Evolutionary conservation across 2,329 filamentous ascomycete species (phyloP).

Genomic region (Talaromyces sp.): DNA sequence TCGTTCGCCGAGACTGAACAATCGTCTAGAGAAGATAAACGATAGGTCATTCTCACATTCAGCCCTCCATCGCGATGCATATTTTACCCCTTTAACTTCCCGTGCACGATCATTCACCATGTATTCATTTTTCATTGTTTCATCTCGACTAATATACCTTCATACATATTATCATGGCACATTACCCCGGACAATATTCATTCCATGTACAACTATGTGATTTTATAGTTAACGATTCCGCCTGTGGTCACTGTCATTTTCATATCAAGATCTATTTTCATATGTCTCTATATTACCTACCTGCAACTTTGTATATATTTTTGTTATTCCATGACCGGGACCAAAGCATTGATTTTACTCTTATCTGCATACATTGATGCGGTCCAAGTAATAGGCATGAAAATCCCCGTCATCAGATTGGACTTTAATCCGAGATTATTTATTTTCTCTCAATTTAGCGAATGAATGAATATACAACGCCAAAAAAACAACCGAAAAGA

Average conservation of each 20-base stretch:
- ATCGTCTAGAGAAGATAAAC: background rate
- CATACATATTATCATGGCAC: background rate
- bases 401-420: background rate
- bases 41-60: background rate
- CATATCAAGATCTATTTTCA: background rate
- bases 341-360: background rate
- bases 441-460: background rate
- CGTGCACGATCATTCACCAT: background rate
- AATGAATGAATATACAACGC: background rate
- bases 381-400: background rate
- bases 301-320: background rate
- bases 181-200: background rate
- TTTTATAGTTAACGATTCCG: background rate
- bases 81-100: background rate
- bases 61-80: background rate
- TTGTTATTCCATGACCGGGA: background rate
- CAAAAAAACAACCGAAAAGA: background rate
- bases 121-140: background rate
- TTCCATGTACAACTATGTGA: slow-evolving; percentile 3
- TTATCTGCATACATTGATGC: background rate
- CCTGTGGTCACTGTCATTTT: background rate
- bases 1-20: slow-evolving; percentile 13
- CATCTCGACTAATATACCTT: background rate
- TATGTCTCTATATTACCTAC: background rate
- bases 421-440: background rate